phyloP scores from a whole-genome alignment of 495 filamentous ascomycete species.

The Durotheca rogersii region DNA sequence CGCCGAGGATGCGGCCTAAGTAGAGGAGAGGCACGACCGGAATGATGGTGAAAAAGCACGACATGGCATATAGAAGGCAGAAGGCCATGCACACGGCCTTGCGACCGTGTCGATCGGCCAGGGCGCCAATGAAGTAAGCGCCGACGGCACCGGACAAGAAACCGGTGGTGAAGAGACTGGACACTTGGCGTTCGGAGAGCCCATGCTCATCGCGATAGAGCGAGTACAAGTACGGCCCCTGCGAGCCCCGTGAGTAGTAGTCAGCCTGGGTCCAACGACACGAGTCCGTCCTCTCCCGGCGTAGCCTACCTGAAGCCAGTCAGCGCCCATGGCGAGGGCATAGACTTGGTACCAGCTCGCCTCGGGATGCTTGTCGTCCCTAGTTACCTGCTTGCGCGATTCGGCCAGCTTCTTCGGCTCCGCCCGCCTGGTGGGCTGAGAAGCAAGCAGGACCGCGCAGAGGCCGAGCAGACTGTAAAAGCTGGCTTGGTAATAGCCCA shows the following conservation, averaged over 20 bases:
- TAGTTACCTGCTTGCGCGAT: conserved; percentile 3
- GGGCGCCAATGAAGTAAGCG: conserved; percentile 48
- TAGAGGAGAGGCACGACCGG: conserved; percentile 45
- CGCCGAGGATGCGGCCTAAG: conserved; percentile 53
- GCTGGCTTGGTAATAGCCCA: conserved; percentile 33
- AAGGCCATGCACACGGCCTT: conserved; percentile 50
- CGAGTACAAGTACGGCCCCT: conserved; percentile 57
- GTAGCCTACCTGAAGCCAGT: conserved; percentile 54
- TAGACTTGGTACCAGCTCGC: conserved; percentile 43
- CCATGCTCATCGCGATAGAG: conserved; percentile 55
- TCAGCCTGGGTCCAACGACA: background rate
- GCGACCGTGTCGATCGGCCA: conserved; percentile 55
- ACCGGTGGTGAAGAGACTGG: conserved; percentile 52
- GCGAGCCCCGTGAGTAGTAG: conserved; percentile 2
- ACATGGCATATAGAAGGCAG: conserved; percentile 51
- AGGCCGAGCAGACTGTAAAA: conserved; percentile 24
- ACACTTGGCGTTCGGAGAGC: conserved; percentile 47
- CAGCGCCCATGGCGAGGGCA: conserved; percentile 51
- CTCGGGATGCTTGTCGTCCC: conserved; percentile 29
- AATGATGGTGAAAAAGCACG: conserved; percentile 50
- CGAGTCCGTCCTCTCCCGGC: background rate
- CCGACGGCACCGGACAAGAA: conserved; percentile 53
- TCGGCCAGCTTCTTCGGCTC: conserved; percentile 19
- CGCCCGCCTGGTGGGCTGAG: conserved; percentile 29
- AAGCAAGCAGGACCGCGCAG: conserved; percentile 23